Conservation (phyloP, 2,329 filamentous ascomycete species). For the Aspergillus pseudoviridinutans region DNA sequence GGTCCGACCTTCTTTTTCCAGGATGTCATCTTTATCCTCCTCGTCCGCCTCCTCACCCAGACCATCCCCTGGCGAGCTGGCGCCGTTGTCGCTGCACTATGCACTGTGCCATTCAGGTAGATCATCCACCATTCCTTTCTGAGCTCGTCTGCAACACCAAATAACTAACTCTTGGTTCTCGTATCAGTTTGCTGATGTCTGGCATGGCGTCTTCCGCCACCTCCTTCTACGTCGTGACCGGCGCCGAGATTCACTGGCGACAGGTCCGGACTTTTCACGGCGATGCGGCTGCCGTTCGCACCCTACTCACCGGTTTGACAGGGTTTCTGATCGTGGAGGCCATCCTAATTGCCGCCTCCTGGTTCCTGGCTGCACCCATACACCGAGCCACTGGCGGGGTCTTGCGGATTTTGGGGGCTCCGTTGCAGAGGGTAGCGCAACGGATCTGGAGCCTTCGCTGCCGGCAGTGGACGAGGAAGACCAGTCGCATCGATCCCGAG, state of each 20-base stretch:
- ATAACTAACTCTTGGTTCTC: background rate
- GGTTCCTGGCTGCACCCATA: conserved; percentile 21
- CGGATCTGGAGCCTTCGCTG: conserved; percentile 9
- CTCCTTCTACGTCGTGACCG: conserved; percentile 32
- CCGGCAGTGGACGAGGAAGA: background rate
- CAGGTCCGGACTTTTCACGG: conserved; percentile 30
- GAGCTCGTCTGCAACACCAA: background rate
- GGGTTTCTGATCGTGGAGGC: conserved; percentile 30
- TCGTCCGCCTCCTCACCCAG: conserved; percentile 21
- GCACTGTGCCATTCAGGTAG: conserved; percentile 28
- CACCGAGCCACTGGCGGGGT: conserved; percentile 24
- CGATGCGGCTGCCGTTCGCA: conserved; percentile 31
- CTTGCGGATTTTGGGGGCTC: conserved; percentile 21
- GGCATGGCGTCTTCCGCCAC: conserved; percentile 31
- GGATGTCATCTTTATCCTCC: conserved; percentile 24
- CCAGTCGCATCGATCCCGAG: conserved; percentile 17
- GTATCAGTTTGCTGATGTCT: conserved; percentile 25
- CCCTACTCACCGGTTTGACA: conserved; percentile 29
- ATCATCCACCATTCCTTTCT: background rate
- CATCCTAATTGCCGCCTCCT: conserved; percentile 22
- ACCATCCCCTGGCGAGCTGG: conserved; percentile 18
- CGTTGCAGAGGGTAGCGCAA: conserved; percentile 14
- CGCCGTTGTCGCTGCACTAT: conserved; percentile 15
- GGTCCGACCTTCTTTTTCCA: conserved; percentile 29
- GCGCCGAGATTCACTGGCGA: conserved; percentile 36